Evolutionary conservation across 441 rosid genomes (phyloP).

Genomic region (Populus hybrid): DNA sequence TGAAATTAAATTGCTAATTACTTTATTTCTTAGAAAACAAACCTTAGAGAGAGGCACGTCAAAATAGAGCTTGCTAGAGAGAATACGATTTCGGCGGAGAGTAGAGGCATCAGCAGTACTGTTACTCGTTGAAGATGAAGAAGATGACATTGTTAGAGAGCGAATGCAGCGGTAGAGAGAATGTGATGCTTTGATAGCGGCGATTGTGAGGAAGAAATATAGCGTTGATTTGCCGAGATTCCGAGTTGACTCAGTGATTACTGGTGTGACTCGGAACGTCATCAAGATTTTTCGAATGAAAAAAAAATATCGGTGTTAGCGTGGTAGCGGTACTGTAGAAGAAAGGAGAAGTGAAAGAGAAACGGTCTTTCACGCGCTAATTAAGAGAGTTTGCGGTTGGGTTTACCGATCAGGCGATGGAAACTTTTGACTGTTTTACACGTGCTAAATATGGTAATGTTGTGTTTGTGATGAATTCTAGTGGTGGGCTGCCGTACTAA

Average conservation of each 20-base stretch:
- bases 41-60: slow-evolving; percentile 59
- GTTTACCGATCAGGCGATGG: neutral
- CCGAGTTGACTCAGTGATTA: slow-evolving; percentile 37
- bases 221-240: slow-evolving; percentile 25
- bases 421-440: neutral
- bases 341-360: neutral
- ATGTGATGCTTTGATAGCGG: slow-evolving; percentile 28
- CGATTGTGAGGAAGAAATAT: slow-evolving; percentile 27
- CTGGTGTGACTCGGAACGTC: slow-evolving; percentile 20
- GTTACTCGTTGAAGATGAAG: slow-evolving; percentile 22
- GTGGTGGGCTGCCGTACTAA: neutral
- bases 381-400: neutral
- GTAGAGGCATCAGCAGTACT: slow-evolving; percentile 33
- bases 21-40: neutral
- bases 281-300: neutral
- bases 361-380: neutral
- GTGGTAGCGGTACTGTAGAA: neutral
- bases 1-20: neutral
- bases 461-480: neutral
- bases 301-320: too few relatives aligned
- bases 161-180: slow-evolving; percentile 27
- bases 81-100: slow-evolving; percentile 57
- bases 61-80: slow-evolving; percentile 76
- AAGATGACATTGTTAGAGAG: slow-evolving; percentile 29
- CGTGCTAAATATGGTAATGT: too few relatives aligned